Base-by-base conservation (phyloP, 139 green algal species). In the Picochlorum sp. region DNA sequence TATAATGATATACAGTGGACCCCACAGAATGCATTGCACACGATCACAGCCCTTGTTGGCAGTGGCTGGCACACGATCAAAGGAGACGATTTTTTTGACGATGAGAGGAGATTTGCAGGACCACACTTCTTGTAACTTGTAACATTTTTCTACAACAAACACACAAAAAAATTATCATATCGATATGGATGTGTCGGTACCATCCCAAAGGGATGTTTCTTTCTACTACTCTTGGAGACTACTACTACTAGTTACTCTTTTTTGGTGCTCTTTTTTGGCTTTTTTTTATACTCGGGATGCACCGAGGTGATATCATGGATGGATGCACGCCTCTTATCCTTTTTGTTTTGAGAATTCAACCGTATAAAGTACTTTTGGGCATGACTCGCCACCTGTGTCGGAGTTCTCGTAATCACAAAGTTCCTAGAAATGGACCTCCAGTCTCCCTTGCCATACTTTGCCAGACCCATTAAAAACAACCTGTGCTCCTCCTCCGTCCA, bases 361-460 rank as follows among this genome's bases (percentile, higher is more conserved):
- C 91, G 78, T 64, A 96, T 96, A 69, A 96, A 96, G 75, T 96
- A 96, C 77, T 96, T 96, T 66, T 96, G 89, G 4, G 89, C 89
- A 68, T 96, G 89, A 52, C 71, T 87, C 32, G 91, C 91, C 13
- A 97, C 91, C 80, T 92, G 86, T 2, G 91, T 97, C n/a, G 91
- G 90, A 3, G 91, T 97, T 6, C 91, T 76, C 0, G 86, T 83
- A 26, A 93, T 79, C 32, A 97, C 91, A 78, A 92, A 97, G 61
- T 93, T 90, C 23, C 91, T 79, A 6, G 82, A 89, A 44, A 97
- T 97, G 75, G 61, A 84, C 14, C 91, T 82, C 91, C 91, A 97
- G 74, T 96, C 90, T 37, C 91, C 91, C 69, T 97, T 97, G 50
- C 90, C 90, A 72, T 92, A 97, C 77, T 96, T 94, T 15, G 80